A percentile compares a stretch with the other conserved stretches of the same genome.
Evolutionary conservation across 441 rosid species (phyloP).

Genomic region (Brassica balearica): DNA sequence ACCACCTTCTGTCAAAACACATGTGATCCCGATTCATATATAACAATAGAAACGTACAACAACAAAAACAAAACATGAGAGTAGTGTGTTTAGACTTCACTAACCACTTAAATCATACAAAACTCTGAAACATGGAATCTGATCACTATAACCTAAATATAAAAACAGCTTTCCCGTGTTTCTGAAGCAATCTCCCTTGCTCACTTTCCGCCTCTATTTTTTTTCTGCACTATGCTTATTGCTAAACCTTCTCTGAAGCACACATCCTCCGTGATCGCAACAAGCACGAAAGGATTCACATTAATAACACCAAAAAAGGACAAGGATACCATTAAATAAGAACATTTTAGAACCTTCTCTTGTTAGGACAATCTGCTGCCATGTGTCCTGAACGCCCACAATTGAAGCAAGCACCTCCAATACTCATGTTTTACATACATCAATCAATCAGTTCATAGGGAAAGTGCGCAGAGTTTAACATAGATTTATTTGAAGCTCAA

Average conservation of each 20-base stretch:
- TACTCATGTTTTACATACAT: conserved; percentile 49
- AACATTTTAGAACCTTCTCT: conserved; percentile 47
- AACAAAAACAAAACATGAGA: neutral
- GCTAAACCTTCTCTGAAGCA: conserved; percentile 34
- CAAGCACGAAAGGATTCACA: conserved; percentile 27
- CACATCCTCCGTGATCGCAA: conserved; percentile 21
- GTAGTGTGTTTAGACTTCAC: conserved; percentile 10
- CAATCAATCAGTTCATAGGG: neutral
- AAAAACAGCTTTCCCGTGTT: conserved; percentile 30
- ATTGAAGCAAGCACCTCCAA: conserved; percentile 44
- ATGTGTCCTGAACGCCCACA: conserved; percentile 78
- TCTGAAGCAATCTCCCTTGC: conserved; percentile 36
- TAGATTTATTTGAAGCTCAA: too few species aligned
- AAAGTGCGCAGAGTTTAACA: neutral
- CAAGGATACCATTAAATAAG: conserved; percentile 8
- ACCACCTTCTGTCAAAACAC: conserved; percentile 14
- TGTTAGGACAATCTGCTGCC: conserved; percentile 87
- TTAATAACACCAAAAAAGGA: conserved; percentile 39
- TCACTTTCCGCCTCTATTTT: neutral
- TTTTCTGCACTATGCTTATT: conserved; percentile 27
- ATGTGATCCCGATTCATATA: conserved; percentile 23
- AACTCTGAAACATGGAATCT: conserved; percentile 36
- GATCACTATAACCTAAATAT: conserved; percentile 28
- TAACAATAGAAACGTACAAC: conserved; percentile 24
- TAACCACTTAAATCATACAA: conserved; percentile 36